Percentiles rank a stretch among this genome's conserved stretches.
These are phyloP conservation scores for Petunia hybrid DNA, from an alignment of 305 asterid genomes.

Conservation along the genomic window DNA sequence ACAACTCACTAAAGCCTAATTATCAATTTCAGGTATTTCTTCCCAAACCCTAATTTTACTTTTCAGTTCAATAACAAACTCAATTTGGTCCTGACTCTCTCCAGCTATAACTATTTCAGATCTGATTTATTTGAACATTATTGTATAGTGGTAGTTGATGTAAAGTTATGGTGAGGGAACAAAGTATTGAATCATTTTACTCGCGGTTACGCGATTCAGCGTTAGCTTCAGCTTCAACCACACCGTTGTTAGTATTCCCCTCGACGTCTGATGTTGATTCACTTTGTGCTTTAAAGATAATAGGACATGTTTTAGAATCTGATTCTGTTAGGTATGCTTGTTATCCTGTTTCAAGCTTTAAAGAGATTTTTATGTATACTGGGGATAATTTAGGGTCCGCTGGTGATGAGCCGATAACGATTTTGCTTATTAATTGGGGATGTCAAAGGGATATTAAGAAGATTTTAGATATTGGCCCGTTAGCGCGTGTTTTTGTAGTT, in stretches of 20 bases:
- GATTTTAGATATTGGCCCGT: slow-evolving; percentile 64
- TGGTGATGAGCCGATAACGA: slow-evolving; percentile 67
- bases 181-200: slow-evolving; percentile 73
- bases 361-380: slow-evolving; percentile 83
- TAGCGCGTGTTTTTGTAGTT: slow-evolving; percentile 80
- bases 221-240: slow-evolving; percentile 62
- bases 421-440: slow-evolving; percentile 96
- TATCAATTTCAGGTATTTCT: slow-evolving; percentile 52
- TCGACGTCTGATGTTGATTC: slow-evolving; percentile 97
- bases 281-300: slow-evolving; percentile 80
- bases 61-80: slow-evolving; percentile 1
- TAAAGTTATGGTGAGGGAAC: slow-evolving; percentile 83
- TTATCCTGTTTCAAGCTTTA: slow-evolving; percentile 89
- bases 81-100: not conserved
- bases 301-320: slow-evolving; percentile 83
- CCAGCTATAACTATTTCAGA: not conserved
- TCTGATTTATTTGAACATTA: not conserved
- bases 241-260: slow-evolving; percentile 86
- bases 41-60: slow-evolving; percentile 42
- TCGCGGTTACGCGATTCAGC: slow-evolving; percentile 70
- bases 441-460: slow-evolving; percentile 90
- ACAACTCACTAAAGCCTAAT: not conserved
- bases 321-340: slow-evolving; percentile 97
- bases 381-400: slow-evolving; percentile 61
- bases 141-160: not conserved